phyloP scores from a whole-genome alignment of 257 asterid genomes.

The Salvia hispanica region DNA sequence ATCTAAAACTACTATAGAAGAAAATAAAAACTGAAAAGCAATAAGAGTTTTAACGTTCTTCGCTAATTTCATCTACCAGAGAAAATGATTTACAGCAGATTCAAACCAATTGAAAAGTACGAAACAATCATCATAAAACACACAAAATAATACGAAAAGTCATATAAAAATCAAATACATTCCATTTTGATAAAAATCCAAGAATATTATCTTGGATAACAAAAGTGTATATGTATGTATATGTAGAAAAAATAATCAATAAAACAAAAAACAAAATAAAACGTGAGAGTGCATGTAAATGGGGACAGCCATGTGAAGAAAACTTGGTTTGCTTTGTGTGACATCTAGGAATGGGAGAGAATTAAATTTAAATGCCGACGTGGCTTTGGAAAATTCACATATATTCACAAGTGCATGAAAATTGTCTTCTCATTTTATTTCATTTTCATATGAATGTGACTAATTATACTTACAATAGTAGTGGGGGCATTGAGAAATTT shows the following conservation, averaged over 20 bases:
- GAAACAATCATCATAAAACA: too few relatives aligned
- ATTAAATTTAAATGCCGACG: slow-evolving; percentile 33
- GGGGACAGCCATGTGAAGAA: slow-evolving; percentile 31
- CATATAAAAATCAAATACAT: too few relatives aligned
- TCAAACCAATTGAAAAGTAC: too few relatives aligned
- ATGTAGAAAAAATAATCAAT: not conserved
- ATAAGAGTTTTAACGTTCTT: too few relatives aligned
- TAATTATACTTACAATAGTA: not conserved
- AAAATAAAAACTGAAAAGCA: too few relatives aligned
- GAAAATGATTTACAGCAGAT: too few relatives aligned
- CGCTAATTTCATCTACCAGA: too few relatives aligned
- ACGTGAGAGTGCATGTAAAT: slow-evolving; percentile 32
- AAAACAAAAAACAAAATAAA: slow-evolving; percentile 21
- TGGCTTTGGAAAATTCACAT: slow-evolving; percentile 32
- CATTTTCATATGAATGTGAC: slow-evolving; percentile 16
- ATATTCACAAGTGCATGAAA: not conserved
- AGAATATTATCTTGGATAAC: too few relatives aligned
- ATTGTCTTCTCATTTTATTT: slow-evolving; percentile 2
- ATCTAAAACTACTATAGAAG: too few relatives aligned
- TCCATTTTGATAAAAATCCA: too few relatives aligned
- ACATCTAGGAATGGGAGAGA: slow-evolving; percentile 30
- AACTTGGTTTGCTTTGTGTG: not conserved
- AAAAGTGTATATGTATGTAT: too few relatives aligned
- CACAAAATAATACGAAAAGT: too few relatives aligned
- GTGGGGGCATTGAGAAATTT: slow-evolving; percentile 10